These are phyloP conservation scores for Heterococcus sp. DNA, from an alignment of 108 stramenopile genomes.

Conservation along the genomic window DNA sequence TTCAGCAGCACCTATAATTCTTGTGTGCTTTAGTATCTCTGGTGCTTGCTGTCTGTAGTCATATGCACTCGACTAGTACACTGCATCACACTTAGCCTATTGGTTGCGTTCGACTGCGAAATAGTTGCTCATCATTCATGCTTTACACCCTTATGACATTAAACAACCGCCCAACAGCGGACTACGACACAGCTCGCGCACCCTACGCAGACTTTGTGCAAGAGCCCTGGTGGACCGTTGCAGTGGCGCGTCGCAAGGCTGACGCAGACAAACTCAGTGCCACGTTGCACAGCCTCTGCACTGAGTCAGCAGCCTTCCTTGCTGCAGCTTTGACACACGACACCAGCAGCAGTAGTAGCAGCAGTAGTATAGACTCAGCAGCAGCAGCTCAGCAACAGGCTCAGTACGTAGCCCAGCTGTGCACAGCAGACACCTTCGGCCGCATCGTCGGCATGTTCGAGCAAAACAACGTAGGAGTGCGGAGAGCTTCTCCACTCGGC, in stretches of 20 bases:
- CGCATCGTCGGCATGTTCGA: conserved; percentile 62
- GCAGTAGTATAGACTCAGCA: background rate
- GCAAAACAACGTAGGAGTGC: conserved; percentile 61
- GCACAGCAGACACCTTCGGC: conserved; percentile 9
- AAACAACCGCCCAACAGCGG: too few species aligned
- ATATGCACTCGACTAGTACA: too few species aligned
- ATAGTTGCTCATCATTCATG: too few species aligned
- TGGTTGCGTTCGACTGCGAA: too few species aligned
- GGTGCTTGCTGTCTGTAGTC: too few species aligned
- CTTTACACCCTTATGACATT: too few species aligned
- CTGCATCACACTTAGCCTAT: too few species aligned
- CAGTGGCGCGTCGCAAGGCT: background rate
- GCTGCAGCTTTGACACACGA: conserved; percentile 1
- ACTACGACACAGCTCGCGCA: conserved; percentile 2
- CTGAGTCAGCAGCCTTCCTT: conserved; percentile 31
- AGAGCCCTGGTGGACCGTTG: conserved; percentile 48
- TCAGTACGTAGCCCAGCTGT: background rate
- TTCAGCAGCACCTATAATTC: too few species aligned
- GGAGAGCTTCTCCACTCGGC: conserved; percentile 31
- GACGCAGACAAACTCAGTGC: background rate
- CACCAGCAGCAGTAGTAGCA: background rate
- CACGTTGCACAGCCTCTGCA: conserved; percentile 12
- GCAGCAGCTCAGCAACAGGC: background rate
- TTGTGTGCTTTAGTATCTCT: too few species aligned
- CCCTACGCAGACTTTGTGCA: conserved; percentile 43